phyloP scores from a whole-genome alignment of 768 basidiomycete species.

The Tephrocybe sp. region DNA sequence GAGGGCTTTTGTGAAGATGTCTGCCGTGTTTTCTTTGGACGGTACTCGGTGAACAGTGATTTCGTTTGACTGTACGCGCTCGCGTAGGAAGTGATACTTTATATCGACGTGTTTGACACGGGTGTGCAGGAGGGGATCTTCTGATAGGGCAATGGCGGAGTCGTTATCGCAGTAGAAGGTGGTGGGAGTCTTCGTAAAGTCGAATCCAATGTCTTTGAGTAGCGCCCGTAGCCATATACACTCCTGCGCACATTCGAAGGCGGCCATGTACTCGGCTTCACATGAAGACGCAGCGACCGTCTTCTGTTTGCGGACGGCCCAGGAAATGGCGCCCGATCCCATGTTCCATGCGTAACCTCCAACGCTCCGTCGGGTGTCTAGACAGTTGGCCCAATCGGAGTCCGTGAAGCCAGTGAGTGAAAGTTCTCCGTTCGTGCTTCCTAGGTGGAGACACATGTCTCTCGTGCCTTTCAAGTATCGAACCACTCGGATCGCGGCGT shows the following conservation, averaged over 20 bases:
- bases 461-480: background rate
- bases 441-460: background rate
- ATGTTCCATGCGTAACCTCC: constrained; percentile 20
- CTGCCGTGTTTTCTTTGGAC: background rate
- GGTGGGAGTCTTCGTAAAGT: constrained; percentile 5
- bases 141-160: constrained; percentile 27
- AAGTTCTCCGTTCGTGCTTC: no score
- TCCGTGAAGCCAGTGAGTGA: constrained; percentile 22
- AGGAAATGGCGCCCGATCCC: constrained; percentile 17
- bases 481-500: constrained; percentile 1
- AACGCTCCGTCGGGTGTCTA: constrained; percentile 16
- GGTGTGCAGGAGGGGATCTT: constrained; percentile 22
- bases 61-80: background rate
- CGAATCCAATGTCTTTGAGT: constrained; percentile 7
- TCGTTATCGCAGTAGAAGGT: constrained; percentile 29
- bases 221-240: background rate
- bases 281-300: constrained; percentile 22
- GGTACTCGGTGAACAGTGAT: background rate
- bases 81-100: background rate
- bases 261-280: constrained; percentile 23
- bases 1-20: constrained; percentile 3
- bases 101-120: background rate
- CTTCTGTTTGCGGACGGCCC: constrained; percentile 8
- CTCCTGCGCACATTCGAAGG: background rate
- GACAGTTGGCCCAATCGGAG: constrained; percentile 19